A percentile compares a stretch with the other conserved stretches of the same genome.
Conservation (phyloP, 2,329 filamentous ascomycete genomes). For the Pseudogymnoascus sp. region DNA sequence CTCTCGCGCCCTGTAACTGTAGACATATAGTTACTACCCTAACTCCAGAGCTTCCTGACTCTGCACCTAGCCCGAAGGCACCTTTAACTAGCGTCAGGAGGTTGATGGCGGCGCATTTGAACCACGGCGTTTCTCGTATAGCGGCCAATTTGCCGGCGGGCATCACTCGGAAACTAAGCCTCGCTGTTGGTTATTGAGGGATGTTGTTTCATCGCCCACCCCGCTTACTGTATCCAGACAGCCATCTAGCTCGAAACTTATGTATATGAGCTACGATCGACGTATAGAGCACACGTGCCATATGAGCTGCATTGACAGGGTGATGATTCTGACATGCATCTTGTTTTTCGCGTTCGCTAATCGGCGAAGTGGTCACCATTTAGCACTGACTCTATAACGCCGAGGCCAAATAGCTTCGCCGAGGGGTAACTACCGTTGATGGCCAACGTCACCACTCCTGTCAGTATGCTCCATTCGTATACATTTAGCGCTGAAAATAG, state of each 20-base stretch:
- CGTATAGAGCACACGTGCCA: background rate
- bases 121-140: background rate
- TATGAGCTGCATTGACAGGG: background rate
- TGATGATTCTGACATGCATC: background rate
- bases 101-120: background rate
- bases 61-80: background rate
- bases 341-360: background rate
- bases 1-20: background rate
- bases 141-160: background rate
- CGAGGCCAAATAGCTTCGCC: background rate
- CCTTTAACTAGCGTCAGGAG: background rate
- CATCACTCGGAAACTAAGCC: background rate
- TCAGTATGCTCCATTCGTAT: background rate
- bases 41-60: background rate
- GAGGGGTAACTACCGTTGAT: background rate
- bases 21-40: background rate
- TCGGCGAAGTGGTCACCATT: background rate
- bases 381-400: background rate
- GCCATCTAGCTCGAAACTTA: background rate
- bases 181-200: background rate
- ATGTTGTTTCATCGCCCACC: background rate
- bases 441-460: background rate
- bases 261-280: background rate
- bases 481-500: background rate
- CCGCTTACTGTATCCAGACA: background rate